Conservation (phyloP, 768 basidiomycete genomes). For the Mycena capillaripes region DNA sequence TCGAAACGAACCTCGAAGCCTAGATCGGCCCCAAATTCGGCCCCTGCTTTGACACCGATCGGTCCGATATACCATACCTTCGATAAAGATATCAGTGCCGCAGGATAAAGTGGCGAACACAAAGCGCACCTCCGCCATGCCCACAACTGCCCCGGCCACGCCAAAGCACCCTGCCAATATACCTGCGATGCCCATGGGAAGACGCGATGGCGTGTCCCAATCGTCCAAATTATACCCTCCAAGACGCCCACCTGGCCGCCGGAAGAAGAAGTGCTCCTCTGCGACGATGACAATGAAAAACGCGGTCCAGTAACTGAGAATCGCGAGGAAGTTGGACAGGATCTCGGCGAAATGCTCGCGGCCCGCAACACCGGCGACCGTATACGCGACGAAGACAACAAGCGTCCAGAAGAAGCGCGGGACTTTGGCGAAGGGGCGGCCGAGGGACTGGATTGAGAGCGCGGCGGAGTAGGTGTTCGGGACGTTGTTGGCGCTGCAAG, state of each 20-base stretch:
- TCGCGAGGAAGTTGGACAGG: conserved; percentile 57
- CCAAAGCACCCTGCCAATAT: conserved; percentile 62
- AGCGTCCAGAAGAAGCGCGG: conserved; percentile 64
- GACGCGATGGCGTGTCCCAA: conserved; percentile 59
- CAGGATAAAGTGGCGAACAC: background rate
- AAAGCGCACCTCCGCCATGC: conserved; percentile 60
- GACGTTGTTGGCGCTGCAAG: conserved; percentile 53
- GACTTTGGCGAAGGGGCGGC: conserved; percentile 56
- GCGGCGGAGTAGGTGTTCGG: conserved; percentile 63
- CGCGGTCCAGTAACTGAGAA: conserved; percentile 61
- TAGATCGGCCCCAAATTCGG: conserved; percentile 62
- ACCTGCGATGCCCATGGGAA: conserved; percentile 65
- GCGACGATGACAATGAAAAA: conserved; percentile 61
- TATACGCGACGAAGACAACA: conserved; percentile 54
- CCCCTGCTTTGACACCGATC: conserved; percentile 57
- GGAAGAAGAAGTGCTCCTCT: conserved; percentile 64
- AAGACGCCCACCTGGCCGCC: conserved; percentile 53
- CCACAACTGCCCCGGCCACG: conserved; percentile 62
- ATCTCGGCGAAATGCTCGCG: conserved; percentile 61
- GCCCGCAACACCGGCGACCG: conserved; percentile 56
- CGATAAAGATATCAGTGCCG: background rate
- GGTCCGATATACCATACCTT: conserved; percentile 66
- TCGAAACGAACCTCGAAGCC: conserved; percentile 62
- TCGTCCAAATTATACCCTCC: conserved; percentile 67
- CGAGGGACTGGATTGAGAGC: conserved; percentile 60